Conservation (phyloP, 495 filamentous ascomycete genomes). For the Talaromyces liani region DNA sequence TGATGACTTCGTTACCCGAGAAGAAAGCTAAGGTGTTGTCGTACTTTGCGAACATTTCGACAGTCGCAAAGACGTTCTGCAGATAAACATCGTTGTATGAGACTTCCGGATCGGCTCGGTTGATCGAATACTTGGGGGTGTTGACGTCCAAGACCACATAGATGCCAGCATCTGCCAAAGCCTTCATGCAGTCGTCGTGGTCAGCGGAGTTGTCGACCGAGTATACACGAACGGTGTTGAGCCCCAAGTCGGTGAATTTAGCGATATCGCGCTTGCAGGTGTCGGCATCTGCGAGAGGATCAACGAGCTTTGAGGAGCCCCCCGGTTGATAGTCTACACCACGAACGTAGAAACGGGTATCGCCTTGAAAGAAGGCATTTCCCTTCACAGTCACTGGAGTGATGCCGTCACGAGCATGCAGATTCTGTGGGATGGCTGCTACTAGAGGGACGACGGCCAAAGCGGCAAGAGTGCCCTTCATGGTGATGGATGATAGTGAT, state of each 20-base stretch:
- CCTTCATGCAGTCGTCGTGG: slow-evolving; percentile 80
- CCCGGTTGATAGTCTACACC: slow-evolving; percentile 96
- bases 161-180: slow-evolving; percentile 76
- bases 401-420: slow-evolving; percentile 34
- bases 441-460: slow-evolving; percentile 48
- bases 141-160: slow-evolving; percentile 86
- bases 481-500: slow-evolving; percentile 15
- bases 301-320: slow-evolving; percentile 66
- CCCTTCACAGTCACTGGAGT: slow-evolving; percentile 52
- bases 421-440: slow-evolving; percentile 44
- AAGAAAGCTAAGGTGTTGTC: slow-evolving; percentile 91
- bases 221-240: slow-evolving; percentile 92
- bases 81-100: slow-evolving; percentile 93
- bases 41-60: slow-evolving; percentile 83
- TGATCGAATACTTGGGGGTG: slow-evolving; percentile 73
- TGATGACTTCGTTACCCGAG: slow-evolving; percentile 95
- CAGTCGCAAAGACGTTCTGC: slow-evolving; percentile 87
- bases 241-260: slow-evolving; percentile 74
- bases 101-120: slow-evolving; percentile 60
- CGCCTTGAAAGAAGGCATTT: slow-evolving; percentile 79
- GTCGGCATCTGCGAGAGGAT: slow-evolving; percentile 68
- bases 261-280: slow-evolving; percentile 77
- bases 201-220: slow-evolving; percentile 80
- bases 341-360: slow-evolving; percentile 82
- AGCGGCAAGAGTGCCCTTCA: slow-evolving; percentile 50